These are phyloP conservation scores for Castanea mollissima DNA, from an alignment of 306 rosid species.

Conservation along the genomic window DNA sequence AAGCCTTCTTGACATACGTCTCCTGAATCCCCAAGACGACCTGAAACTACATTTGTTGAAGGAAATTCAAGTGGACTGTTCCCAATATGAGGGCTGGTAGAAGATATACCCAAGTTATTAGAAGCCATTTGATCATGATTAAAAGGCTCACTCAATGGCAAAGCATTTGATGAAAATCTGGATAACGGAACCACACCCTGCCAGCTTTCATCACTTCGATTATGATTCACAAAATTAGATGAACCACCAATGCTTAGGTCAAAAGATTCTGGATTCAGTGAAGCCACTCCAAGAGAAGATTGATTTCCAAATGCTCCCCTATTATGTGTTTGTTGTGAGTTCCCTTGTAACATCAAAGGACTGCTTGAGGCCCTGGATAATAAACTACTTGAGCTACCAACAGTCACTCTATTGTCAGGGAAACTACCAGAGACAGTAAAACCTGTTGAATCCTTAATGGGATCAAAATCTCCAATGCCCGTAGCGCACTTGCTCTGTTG, in stretches of 20 bases:
- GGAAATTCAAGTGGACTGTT: constrained; percentile 43
- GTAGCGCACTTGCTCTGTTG: constrained; percentile 47
- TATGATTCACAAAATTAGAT: constrained; percentile 52
- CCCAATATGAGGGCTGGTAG: constrained; percentile 30
- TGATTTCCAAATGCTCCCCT: constrained; percentile 34
- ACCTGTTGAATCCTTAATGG: constrained; percentile 40
- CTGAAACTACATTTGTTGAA: constrained; percentile 33
- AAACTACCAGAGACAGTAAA: constrained; percentile 43
- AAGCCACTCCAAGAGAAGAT: constrained; percentile 40
- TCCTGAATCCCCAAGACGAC: constrained; percentile 42
- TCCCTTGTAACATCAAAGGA: constrained; percentile 51
- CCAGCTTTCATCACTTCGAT: constrained; percentile 50
- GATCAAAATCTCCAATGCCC: constrained; percentile 39
- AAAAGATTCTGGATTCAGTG: constrained; percentile 38
- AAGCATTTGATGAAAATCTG: constrained; percentile 46
- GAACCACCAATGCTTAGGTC: constrained; percentile 38
- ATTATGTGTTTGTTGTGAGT: constrained; percentile 31
- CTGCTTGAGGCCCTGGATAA: constrained; percentile 38
- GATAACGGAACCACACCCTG: constrained; percentile 50
- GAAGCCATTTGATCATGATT: constrained; percentile 39
- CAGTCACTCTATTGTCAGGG: constrained; percentile 32
- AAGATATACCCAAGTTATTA: constrained; percentile 36
- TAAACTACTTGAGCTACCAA: constrained; percentile 37
- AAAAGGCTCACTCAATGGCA: constrained; percentile 42
- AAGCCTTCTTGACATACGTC: constrained; percentile 48